Conservation (phyloP, 805 yeast genomes). For the Starmera amethionina region DNA sequence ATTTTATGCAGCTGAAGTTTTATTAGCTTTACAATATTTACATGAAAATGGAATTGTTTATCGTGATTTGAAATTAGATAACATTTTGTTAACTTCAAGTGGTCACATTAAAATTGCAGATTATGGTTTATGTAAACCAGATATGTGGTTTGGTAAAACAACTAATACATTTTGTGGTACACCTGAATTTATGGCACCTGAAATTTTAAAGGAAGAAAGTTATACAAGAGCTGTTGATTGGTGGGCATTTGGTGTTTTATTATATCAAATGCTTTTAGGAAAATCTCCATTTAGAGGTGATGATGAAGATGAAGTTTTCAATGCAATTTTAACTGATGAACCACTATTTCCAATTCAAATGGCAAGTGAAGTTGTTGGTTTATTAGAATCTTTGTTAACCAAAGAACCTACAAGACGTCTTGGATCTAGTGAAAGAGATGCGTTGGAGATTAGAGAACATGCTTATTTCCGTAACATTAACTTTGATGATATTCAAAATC, state of each 20-base stretch:
- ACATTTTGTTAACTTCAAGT: slow-evolving; percentile 75
- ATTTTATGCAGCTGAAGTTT: slow-evolving; percentile 94
- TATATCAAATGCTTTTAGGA: slow-evolving; percentile 93
- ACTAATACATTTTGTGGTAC: slow-evolving; percentile 98
- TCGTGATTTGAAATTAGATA: slow-evolving; percentile 93
- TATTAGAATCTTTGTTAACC: slow-evolving; percentile 81
- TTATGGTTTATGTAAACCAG: slow-evolving; percentile 94
- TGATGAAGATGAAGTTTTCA: slow-evolving; percentile 93
- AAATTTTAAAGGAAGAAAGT: slow-evolving; percentile 83
- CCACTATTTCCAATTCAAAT: slow-evolving; percentile 94
- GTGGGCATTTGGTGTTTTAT: slow-evolving; percentile 98
- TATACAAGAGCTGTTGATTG: slow-evolving; percentile 95
- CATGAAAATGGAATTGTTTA: slow-evolving; percentile 95
- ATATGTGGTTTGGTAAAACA: slow-evolving; percentile 74
- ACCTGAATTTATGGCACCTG: slow-evolving; percentile 99
- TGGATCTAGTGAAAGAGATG: slow-evolving; percentile 85
- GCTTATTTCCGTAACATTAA: slow-evolving; percentile 85
- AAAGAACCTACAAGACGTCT: slow-evolving; percentile 80
- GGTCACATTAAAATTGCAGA: slow-evolving; percentile 98
- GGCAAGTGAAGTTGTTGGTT: slow-evolving; percentile 94
- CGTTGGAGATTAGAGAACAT: slow-evolving; percentile 89
- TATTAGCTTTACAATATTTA: slow-evolving; percentile 82
- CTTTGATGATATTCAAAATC: slow-evolving; percentile 73
- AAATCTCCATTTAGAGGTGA: slow-evolving; percentile 98
- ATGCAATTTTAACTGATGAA: slow-evolving; percentile 93